Evolutionary conservation across 192 early-diverging fungal species (phyloP), one percentile per base, ranked within the genome.

Genomic region (Funneliformis geosporum): DNA sequence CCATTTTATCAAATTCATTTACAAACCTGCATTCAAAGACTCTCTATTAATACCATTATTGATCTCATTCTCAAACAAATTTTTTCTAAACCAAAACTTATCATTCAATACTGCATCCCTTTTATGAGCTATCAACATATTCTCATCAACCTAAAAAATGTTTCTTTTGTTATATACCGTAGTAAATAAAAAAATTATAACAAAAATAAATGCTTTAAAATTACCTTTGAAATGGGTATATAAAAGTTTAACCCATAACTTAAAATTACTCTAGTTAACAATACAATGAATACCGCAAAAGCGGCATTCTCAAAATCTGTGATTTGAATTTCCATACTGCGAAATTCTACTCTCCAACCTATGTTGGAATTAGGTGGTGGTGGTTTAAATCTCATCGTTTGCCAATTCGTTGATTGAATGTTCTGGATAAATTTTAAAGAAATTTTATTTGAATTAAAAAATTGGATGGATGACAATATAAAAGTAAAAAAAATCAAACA

Each of bases 331-430:
- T 99, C 98, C 91, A 97, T 95, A 47, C 94, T 93, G 44, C 98
- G 89, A 87, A 99, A 99, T 85, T 99, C 98, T 40, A 99, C 96
- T 61, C 98, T 90, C 98, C 98, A 99, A 16, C 98, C 98, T 81
- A 99, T 97, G 2, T 91, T 90, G 42, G 93, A 91, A 72, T 91
- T 90, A 14, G 95, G 96, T 43, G 97, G 94, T 14, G 98, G 98
- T 44, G 96, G 96, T 87, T 99, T 99, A 89, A 99, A 99, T 9
- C 98, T 92, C 91, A 98, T 94, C 18, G 96, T 97, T 87, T 99
- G 98, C 98, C 98, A 99, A 85, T 99, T 99, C 61, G 98, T 99
- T n/a, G 94, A 95, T 87, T 99, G 98, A 50, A 99, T 90, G 84
- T 99, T 99, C 85, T 90, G 71, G 8, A 33, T 74, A 46, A 11